Percentiles rank a stretch among this genome's conserved stretches.
These are phyloP conservation scores for Fusarium mundagurra DNA, from an alignment of 2,329 filamentous ascomycete species.

Conservation along the genomic window DNA sequence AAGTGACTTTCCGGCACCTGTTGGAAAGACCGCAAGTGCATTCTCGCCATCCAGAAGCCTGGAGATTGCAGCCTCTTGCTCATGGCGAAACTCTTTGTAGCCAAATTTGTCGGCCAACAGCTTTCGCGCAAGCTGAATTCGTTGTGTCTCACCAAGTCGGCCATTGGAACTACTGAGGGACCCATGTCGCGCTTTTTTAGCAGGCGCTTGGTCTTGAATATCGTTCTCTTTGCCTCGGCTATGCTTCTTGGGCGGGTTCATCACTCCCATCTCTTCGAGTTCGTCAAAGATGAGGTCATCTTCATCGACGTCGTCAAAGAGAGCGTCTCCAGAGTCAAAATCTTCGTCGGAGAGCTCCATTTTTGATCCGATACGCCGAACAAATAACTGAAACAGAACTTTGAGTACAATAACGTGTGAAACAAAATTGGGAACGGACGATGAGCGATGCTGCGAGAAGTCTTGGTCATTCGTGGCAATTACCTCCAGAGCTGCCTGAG, in stretches of 20 bases:
- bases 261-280: conserved; percentile 24
- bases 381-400: not conserved
- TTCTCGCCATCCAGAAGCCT: conserved; percentile 52
- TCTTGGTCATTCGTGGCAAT: not conserved
- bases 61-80: conserved; percentile 55
- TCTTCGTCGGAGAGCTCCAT: conserved; percentile 32
- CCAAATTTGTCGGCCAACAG: conserved; percentile 54
- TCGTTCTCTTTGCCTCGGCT: conserved; percentile 3
- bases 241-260: conserved; percentile 21
- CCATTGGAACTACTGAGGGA: not conserved
- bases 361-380: not conserved
- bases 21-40: conserved; percentile 57
- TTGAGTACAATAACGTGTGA: too few relatives aligned
- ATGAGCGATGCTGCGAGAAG: not conserved
- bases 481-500: not conserved
- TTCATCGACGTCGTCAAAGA: conserved; percentile 38
- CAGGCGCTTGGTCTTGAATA: not conserved
- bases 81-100: conserved; percentile 53
- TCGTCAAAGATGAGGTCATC: conserved; percentile 37
- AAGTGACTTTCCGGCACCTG: conserved; percentile 60
- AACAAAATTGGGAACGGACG: not conserved
- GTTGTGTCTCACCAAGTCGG: not conserved
- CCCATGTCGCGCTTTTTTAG: conserved; percentile 25
- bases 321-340: conserved; percentile 43
- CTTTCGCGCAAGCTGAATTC: conserved; percentile 30